Evolutionary conservation across 345 rosid genomes (phyloP), one percentile per base, ranked within the genome.

Genomic region (Salix brachista): DNA sequence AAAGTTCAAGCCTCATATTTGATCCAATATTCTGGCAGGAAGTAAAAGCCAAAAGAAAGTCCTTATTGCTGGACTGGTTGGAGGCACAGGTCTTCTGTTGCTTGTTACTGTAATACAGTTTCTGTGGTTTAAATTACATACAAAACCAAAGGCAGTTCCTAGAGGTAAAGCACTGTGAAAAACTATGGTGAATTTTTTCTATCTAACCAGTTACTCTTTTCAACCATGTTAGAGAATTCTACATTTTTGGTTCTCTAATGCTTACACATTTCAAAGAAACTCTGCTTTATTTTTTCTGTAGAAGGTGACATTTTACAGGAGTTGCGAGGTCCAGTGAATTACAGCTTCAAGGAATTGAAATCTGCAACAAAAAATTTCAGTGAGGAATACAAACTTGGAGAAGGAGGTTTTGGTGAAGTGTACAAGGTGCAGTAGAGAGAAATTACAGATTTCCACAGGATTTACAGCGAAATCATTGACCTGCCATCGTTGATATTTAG

Each of bases 321-420:
- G 44, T 64, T 88, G 67, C 85, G 74, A 60, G 90, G 90, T 1
- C 87, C 90, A 4, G 21, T 76, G 42, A 88, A 56, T 64, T 88
- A 84, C 80, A 77, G 74, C 21, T 83, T 84, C 70, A 86, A 76
- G 54, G 88, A 84, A 78, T 78, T 88, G 85, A 76, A 68, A 54
- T 34, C 81, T 21, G 87, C 89, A 9, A 86, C 89, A 1, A 74
- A 68, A 42, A 84, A 84, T 6, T 88, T 86, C 54, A 30, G 32
- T 30, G 32, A 73, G 30, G 89, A 81, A 73, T 77, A 84, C 39
- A 88, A 84, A 74, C 81, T 88, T 11, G 87, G 90, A 73, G 83
- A 81, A 77, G 88, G 90, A 25, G 89, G 89, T 21, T 88, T 88
- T 39, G 89, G 90, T 36, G 87, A 86, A 18, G 85, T 84, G 32